phyloP scores from a whole-genome alignment of 2,329 filamentous ascomycete species.

The Sporothrix phasma region DNA sequence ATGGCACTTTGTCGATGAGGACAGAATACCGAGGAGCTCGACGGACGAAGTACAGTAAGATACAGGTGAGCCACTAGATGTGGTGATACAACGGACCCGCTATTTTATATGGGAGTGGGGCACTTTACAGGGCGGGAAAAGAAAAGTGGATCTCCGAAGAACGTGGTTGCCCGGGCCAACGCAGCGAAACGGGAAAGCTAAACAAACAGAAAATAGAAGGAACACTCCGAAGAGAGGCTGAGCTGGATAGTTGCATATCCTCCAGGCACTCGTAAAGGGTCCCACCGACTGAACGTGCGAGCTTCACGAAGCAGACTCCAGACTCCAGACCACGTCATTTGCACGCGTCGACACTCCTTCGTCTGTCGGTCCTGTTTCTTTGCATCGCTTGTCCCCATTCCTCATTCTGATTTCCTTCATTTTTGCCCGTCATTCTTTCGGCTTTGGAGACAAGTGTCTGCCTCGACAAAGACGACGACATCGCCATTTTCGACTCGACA shows the following conservation, averaged over 20 bases:
- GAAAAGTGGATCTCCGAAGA: neutral
- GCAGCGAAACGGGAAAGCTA: neutral
- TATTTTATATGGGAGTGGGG: too few species aligned
- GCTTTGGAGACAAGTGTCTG: slow-evolving; percentile 1
- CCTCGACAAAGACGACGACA: too few species aligned
- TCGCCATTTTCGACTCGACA: neutral
- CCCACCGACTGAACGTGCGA: neutral
- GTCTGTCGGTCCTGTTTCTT: neutral
- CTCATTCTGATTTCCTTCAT: neutral
- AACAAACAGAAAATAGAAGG: slow-evolving; percentile 9
- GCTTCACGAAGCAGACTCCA: neutral
- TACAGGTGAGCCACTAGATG: too few species aligned
- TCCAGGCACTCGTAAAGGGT: neutral
- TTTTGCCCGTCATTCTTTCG: neutral
- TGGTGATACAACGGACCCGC: too few species aligned
- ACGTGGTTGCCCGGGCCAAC: slow-evolving; percentile 10
- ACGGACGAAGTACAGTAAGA: too few species aligned
- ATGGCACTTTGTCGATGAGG: too few species aligned
- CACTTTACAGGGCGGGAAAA: neutral
- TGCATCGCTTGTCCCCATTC: neutral
- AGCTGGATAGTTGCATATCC: neutral
- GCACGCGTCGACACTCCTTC: neutral
- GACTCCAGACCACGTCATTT: slow-evolving; percentile 6
- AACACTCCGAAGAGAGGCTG: neutral
- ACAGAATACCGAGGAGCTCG: too few species aligned